Conservation (phyloP, 1,139 yeast species). For the Candida sanyaensis region DNA sequence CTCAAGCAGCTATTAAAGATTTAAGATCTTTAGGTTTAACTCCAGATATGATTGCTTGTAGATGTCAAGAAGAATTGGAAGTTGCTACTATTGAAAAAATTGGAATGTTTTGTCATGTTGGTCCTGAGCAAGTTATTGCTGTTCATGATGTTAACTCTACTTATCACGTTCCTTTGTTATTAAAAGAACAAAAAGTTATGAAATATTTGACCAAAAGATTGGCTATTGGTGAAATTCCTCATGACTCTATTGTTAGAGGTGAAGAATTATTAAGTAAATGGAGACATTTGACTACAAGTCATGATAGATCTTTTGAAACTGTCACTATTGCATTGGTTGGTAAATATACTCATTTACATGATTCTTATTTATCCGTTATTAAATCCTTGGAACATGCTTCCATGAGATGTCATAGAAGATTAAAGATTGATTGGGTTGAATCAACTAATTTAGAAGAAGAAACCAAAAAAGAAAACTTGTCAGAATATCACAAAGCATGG, state of each 20-base stretch:
- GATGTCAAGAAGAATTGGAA: slow-evolving; percentile 87
- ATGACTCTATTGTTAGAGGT: slow-evolving; percentile 66
- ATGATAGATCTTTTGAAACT: slow-evolving; percentile 80
- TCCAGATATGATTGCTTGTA: slow-evolving; percentile 97
- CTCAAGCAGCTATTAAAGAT: slow-evolving; percentile 98
- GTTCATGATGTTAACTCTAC: slow-evolving; percentile 97
- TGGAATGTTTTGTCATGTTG: slow-evolving; percentile 99
- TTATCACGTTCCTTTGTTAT: slow-evolving; percentile 91
- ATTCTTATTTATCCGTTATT: slow-evolving; percentile 91
- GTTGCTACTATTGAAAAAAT: slow-evolving; percentile 86
- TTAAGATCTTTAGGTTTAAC: slow-evolving; percentile 91
- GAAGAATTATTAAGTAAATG: slow-evolving; percentile 70
- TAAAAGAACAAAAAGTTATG: slow-evolving; percentile 85
- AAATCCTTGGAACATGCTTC: slow-evolving; percentile 95
- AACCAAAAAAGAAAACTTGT: slow-evolving; percentile 61
- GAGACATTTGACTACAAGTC: slow-evolving; percentile 73
- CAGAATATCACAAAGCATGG: slow-evolving; percentile 94
- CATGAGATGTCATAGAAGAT: slow-evolving; percentile 81
- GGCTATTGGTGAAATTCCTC: slow-evolving; percentile 54
- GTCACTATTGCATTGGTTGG: slow-evolving; percentile 97
- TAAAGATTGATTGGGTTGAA: slow-evolving; percentile 95
- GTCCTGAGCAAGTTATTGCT: slow-evolving; percentile 94
- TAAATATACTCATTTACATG: slow-evolving; percentile 93
- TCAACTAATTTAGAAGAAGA: slow-evolving; percentile 85
- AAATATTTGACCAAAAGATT: slow-evolving; percentile 72